These are phyloP conservation scores for Sclerotinia minor DNA, from an alignment of 2,329 filamentous ascomycete species.

Conservation along the genomic window DNA sequence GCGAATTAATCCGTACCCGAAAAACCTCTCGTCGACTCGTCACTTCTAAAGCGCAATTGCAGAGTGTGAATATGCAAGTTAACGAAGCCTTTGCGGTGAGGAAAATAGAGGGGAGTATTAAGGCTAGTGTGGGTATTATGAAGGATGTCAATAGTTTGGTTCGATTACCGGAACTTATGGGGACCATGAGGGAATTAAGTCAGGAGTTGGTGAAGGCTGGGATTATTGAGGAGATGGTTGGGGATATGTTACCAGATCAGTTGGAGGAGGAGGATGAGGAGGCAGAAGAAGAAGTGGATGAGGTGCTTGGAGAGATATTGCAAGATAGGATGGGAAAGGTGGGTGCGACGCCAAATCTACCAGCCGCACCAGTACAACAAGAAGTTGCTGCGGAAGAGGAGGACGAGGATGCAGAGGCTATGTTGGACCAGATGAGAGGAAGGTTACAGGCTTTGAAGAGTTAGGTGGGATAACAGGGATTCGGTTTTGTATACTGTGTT, in stretches of 20 bases:
- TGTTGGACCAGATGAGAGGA: conserved; percentile 92
- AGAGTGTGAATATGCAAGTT: conserved; percentile 95
- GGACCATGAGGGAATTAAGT: conserved; percentile 85
- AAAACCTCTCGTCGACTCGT: conserved; percentile 72
- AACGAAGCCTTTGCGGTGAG: conserved; percentile 93
- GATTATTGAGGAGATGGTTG: conserved; percentile 97
- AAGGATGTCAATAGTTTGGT: conserved; percentile 90
- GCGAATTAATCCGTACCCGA: conserved; percentile 80
- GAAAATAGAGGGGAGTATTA: conserved; percentile 92
- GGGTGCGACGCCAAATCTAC: conserved; percentile 57
- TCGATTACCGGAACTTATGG: conserved; percentile 78
- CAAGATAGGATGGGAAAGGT: conserved; percentile 75
- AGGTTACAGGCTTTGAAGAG: conserved; percentile 88
- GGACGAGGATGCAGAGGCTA: conserved; percentile 83
- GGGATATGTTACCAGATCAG: conserved; percentile 78
- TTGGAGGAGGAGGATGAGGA: conserved; percentile 73
- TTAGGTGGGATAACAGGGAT: conserved; percentile 44
- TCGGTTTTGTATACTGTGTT: conserved; percentile 10
- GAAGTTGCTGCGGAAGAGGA: conserved; percentile 64
- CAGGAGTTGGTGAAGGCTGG: conserved; percentile 90
- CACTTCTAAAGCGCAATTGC: conserved; percentile 88
- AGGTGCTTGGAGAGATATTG: conserved; percentile 86
- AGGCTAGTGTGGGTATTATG: conserved; percentile 88
- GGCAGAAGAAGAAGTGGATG: conserved; percentile 82
- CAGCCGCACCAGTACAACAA: conserved; percentile 51